A percentile compares a stretch with the other conserved stretches of the same genome.
phyloP scores from a whole-genome alignment of 257 asterid species.

The Forsythia suspensa region DNA sequence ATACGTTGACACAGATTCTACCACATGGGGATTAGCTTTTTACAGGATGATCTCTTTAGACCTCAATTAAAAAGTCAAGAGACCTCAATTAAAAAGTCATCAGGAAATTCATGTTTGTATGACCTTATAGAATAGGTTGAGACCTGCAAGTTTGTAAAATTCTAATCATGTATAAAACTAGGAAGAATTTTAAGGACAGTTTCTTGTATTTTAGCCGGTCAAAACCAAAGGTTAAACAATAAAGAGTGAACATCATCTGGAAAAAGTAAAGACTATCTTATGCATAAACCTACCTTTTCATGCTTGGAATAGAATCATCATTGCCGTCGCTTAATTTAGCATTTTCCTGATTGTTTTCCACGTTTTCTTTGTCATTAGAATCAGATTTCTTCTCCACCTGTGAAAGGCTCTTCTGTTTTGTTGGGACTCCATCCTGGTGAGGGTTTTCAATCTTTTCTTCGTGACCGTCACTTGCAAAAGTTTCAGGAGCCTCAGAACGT shows the following conservation, averaged over 20 bases:
- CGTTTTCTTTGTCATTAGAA: slow-evolving; percentile 29
- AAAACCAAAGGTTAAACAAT: neutral
- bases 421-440: slow-evolving; percentile 28
- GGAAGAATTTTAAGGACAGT: neutral
- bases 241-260: neutral
- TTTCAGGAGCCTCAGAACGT: slow-evolving; percentile 40
- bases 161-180: neutral
- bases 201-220: slow-evolving; percentile 10
- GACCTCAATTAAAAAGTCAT: neutral
- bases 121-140: neutral
- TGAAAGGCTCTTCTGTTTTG: slow-evolving; percentile 30
- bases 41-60: neutral
- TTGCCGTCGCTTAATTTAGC: slow-evolving; percentile 30
- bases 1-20: neutral
- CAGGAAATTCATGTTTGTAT: neutral
- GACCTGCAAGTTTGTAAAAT: neutral
- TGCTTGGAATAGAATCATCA: slow-evolving; percentile 19
- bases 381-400: slow-evolving; percentile 37
- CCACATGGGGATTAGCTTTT: neutral
- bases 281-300: slow-evolving; percentile 41
- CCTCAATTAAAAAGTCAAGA: neutral
- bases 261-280: neutral
- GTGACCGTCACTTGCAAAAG: slow-evolving; percentile 31
- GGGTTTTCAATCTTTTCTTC: slow-evolving; percentile 32
- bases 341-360: slow-evolving; percentile 32